Evolutionary conservation across 1,284 basidiomycete species (phyloP), one percentile per base, ranked within the genome.

Genomic region (Heterobasidion parviporum): DNA sequence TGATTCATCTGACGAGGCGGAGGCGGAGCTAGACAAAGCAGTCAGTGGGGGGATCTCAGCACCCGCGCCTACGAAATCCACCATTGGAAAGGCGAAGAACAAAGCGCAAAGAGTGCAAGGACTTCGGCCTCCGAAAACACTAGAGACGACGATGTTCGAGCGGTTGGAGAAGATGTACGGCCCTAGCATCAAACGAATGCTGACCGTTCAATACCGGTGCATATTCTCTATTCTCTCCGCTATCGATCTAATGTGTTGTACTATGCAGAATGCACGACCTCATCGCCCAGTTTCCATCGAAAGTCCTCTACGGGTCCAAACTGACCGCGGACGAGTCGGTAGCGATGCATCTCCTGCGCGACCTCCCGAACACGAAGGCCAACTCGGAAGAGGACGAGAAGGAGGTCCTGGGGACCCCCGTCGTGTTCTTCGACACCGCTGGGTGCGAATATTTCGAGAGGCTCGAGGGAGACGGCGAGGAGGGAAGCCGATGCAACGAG

Each of bases 401-500:
- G 60, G 92, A 93, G 52, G 71, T 82, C 1, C 72, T 97, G 4
- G 78, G 77, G 0, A 88, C 81, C 0, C 90, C 92, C 0, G 82
- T 98, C 0, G 83, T 96, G 0, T 97, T 98, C 68, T 93, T 93
- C 64, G 96, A 99, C 67, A 99, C 94, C 0, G 84, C 92, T 1
- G 94, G 94, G 0, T 92, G 89, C 61, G 92, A 94, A 65, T 96
- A 93, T 67, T 95, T 84, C 64, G 94, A 98, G 67, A 75, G 89
- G 12, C 56, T 79, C 1, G 81, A 85, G 54, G 82, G 78, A 2
- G 79, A 82, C 57, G 74, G 74, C 3, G 90, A 92, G 60, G 91
- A 94, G 64, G 92, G 92, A 0, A 94, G 91, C 63, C 82, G 88
- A 62, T 88, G 83, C 63, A 99, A 99, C 64, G 92, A 94, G 70